phyloP scores from a whole-genome alignment of 345 rosid genomes.

The Sonneratia alba region DNA sequence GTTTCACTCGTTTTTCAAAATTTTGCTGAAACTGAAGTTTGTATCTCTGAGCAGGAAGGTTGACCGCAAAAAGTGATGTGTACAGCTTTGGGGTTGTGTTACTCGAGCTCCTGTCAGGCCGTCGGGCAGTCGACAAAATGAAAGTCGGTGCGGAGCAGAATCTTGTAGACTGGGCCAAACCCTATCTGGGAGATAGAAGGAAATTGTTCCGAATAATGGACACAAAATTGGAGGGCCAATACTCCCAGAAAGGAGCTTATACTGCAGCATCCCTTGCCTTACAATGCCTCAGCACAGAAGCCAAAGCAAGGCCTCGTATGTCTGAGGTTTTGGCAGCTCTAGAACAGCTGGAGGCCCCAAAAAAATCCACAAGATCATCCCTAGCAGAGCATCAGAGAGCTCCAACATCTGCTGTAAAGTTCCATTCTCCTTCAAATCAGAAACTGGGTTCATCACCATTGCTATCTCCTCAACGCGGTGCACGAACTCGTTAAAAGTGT shows the following conservation, averaged over 20 bases:
- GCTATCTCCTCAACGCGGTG: constrained; percentile 18
- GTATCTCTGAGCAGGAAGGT: constrained; percentile 49
- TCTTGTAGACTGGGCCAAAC: constrained; percentile 90
- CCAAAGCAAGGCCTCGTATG: constrained; percentile 77
- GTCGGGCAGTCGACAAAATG: constrained; percentile 72
- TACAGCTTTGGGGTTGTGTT: constrained; percentile 93
- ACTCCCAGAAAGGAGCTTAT: constrained; percentile 73
- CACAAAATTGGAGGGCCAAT: constrained; percentile 83
- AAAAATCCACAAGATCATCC: constrained; percentile 18
- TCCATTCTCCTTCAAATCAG: neutral
- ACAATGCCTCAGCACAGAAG: constrained; percentile 52
- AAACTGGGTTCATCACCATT: neutral
- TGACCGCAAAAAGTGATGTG: constrained; percentile 86
- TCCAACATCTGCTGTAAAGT: constrained; percentile 3
- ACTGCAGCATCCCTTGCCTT: constrained; percentile 71
- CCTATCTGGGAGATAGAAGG: constrained; percentile 74
- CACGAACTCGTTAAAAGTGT: neutral
- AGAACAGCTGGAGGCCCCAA: constrained; percentile 55
- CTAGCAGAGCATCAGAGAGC: constrained; percentile 25
- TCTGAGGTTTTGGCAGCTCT: constrained; percentile 61
- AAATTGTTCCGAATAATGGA: constrained; percentile 87
- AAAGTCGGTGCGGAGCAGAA: constrained; percentile 73
- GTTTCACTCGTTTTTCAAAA: no score
- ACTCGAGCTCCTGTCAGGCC: constrained; percentile 73
- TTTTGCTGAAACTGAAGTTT: constrained; percentile 1